Evolutionary conservation across 208 protist species (phyloP).

Genomic region (Crithidia bombi): DNA sequence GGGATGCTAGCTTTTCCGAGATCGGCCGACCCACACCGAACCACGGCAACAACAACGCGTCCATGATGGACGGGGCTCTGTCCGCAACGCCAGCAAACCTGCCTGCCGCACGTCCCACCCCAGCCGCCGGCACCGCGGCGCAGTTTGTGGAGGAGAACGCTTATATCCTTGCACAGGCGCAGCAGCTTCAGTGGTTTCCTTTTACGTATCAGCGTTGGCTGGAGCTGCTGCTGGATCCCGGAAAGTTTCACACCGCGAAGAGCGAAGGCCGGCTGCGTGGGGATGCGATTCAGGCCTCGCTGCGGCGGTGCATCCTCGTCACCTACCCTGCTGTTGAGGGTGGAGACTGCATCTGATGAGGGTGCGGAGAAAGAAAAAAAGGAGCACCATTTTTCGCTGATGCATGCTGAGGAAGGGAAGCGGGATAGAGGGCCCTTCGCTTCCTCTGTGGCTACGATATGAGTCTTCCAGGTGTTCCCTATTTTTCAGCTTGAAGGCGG

Average conservation of each 20-base stretch:
- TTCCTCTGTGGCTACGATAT: too few species aligned
- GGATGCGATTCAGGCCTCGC: slow-evolving; percentile 68
- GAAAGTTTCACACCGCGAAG: slow-evolving; percentile 26
- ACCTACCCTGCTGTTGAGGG: slow-evolving; percentile 47
- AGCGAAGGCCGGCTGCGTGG: slow-evolving; percentile 53
- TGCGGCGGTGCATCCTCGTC: slow-evolving; percentile 80
- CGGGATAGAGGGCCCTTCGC: too few species aligned
- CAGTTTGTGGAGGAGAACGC: slow-evolving; percentile 79
- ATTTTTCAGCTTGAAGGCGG: too few species aligned
- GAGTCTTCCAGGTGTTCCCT: too few species aligned
- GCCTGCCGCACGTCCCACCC: slow-evolving; percentile 9
- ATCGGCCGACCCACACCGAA: neutral
- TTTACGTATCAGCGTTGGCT: slow-evolving; percentile 78
- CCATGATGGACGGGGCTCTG: slow-evolving; percentile 12
- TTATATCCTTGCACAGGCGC: slow-evolving; percentile 81
- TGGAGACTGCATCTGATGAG: slow-evolving; percentile 13
- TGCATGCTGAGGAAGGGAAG: too few species aligned
- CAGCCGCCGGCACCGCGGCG: slow-evolving; percentile 43
- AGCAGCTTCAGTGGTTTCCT: slow-evolving; percentile 60
- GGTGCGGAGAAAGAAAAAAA: neutral
- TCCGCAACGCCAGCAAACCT: neutral
- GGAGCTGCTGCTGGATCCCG: slow-evolving; percentile 75
- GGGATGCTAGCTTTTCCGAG: slow-evolving; percentile 2
- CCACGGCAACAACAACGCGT: slow-evolving; percentile 4
- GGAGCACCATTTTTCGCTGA: neutral